Evolutionary conservation across 768 basidiomycete genomes (phyloP), one percentile per base, ranked within the genome.

Genomic region (Heimioporus sp.): DNA sequence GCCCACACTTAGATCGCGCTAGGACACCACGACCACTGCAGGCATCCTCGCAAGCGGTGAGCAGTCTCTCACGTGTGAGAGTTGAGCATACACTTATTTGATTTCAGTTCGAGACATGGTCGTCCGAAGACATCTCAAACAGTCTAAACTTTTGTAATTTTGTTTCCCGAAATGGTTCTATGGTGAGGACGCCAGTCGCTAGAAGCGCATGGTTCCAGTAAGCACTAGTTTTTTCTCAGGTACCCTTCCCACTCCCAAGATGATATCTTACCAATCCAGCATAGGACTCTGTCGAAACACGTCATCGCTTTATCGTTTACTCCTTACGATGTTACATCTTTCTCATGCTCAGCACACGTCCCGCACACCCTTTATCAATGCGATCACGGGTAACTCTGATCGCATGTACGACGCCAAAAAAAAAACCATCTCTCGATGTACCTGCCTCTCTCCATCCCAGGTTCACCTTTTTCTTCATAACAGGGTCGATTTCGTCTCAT

Each of bases 11-110:
- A 28, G 7, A 6, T 28, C 24, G 7, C 24, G n/a, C 20, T 52
- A 84, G 82, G 87, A 90, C 58, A 82, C 82, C 4, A 76, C 78
- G 7, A 87, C 87, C 8, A 89, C 87, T 15, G 79, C 81, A 10
- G 87, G 87, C 30, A 90, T 90, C 50, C 84, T 90, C 39, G 85
- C 85, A 5, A 87, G 85, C 56, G 86, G 86, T 87, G 47, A 55
- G 85, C 13, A 13, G 30, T 24, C 43, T 46, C 20, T 35, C 40
- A 46, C 36, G 43, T 53, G 10, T 24, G 32, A 8, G 49, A 38
- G 39, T 34, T 7, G 13, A 37, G n/a, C 24, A 32, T 38, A 4
- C 53, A 11, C 43, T 56, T 46, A 63, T 36, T 16, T 28, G 49
- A 40, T 48, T 24, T 43, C 59, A 88, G 88, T 90, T 45, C 79